A percentile compares a stretch with the other conserved stretches of the same genome.
These are phyloP conservation scores for Perkinsus chesapeaki DNA, from an alignment of 169 alveolate species.

Conservation along the genomic window DNA sequence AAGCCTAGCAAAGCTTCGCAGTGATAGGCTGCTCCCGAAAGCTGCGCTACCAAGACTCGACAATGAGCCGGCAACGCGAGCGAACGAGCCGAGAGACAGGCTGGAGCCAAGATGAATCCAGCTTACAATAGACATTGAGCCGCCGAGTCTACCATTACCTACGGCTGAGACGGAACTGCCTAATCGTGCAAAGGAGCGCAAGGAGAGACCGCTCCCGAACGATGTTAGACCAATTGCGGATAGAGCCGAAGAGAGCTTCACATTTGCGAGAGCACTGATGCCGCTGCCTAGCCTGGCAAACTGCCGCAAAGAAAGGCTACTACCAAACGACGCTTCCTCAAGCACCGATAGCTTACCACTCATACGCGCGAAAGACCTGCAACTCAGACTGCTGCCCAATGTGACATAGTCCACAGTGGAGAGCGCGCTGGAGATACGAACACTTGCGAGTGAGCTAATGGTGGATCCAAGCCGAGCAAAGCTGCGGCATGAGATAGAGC, in stretches of 20 bases:
- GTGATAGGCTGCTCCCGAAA: neutral
- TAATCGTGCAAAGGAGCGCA: neutral
- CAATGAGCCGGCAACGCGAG: neutral
- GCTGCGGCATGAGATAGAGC: neutral
- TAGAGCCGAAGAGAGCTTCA: neutral
- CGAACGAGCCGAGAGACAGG: neutral
- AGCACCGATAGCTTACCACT: neutral
- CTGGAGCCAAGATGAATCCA: constrained; percentile 7
- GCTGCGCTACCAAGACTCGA: neutral
- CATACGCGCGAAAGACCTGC: neutral
- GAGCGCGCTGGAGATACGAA: neutral
- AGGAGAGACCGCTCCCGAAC: neutral
- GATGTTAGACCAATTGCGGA: neutral
- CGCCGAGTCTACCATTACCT: neutral
- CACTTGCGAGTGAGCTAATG: neutral
- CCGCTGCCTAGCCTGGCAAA: neutral
- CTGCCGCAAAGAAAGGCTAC: neutral
- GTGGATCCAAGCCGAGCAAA: constrained; percentile 6
- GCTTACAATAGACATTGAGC: neutral
- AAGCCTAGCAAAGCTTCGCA: neutral
- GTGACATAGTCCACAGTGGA: neutral
- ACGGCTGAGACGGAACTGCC: neutral
- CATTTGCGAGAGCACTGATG: neutral
- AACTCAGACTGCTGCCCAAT: neutral
- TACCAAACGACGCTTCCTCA: neutral